Conservation (phyloP, 1,284 basidiomycete species). For the Neonothopanus nambi region DNA sequence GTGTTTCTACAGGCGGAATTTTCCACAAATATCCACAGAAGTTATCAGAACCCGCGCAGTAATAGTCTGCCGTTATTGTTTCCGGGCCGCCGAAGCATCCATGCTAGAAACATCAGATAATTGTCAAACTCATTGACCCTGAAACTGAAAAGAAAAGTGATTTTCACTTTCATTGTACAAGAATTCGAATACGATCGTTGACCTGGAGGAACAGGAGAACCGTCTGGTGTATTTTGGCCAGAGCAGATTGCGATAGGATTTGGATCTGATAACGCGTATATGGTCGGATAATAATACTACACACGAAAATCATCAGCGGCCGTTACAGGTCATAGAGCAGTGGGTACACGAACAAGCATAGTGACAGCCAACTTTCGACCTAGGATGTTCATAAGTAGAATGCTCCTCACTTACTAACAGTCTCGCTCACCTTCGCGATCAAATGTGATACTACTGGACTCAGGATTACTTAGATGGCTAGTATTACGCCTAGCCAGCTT, state of each 20-base stretch:
- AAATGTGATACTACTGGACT: slow-evolving; percentile 65
- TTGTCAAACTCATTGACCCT: not conserved
- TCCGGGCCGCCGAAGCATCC: slow-evolving; percentile 70
- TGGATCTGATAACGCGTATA: slow-evolving; percentile 65
- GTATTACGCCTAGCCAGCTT: slow-evolving; percentile 48
- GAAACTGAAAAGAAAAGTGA: not conserved
- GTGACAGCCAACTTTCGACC: slow-evolving; percentile 63
- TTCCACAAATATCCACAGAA: slow-evolving; percentile 82
- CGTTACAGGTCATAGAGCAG: not conserved
- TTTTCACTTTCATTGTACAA: slow-evolving; percentile 72
- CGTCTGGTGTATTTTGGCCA: slow-evolving; percentile 53
- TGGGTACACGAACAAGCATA: slow-evolving; percentile 50
- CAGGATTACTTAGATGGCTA: slow-evolving; percentile 51
- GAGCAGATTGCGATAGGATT: slow-evolving; percentile 69
- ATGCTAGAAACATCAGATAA: slow-evolving; percentile 56
- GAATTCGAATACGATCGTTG: slow-evolving; percentile 65
- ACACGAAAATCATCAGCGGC: not conserved
- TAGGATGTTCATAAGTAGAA: slow-evolving; percentile 24
- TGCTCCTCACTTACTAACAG: slow-evolving; percentile 7
- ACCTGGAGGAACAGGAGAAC: slow-evolving; percentile 34
- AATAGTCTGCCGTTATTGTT: slow-evolving; percentile 47
- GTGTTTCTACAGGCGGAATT: slow-evolving; percentile 49
- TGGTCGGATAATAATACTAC: slow-evolving; percentile 67
- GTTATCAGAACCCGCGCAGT: slow-evolving; percentile 76
- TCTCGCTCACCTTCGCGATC: slow-evolving; percentile 57